Evolutionary conservation across 2,329 filamentous ascomycete genomes (phyloP), one percentile per base, ranked within the genome.

Genomic region (Aureobasidium sp.): DNA sequence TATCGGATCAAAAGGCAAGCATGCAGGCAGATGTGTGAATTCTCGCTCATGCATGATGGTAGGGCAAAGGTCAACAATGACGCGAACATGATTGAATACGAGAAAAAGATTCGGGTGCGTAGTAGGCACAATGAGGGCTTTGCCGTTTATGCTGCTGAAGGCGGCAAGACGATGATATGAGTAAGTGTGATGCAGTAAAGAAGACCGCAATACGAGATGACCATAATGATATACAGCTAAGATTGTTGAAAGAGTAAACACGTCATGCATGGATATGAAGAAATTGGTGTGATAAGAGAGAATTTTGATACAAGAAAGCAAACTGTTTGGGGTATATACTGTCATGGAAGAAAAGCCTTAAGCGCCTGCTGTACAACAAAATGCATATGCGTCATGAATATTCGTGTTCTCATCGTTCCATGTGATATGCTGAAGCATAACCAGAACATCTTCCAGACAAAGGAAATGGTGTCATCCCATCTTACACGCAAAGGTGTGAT

Each of bases 301-400:
- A 23, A 55, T 46, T 46, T 36, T 57, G 47, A 36, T 57, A 57
- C 23, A 57, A 57, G 15, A 42, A 42, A 29, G 4, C 27, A 46
- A n/a, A 46, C 53, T 57, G 53, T 36, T 44, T 20, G 34, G 52
- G 26, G 29, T 44, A 57, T 57, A 34, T 57, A 57, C 53, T 57
- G 53, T 57, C 41, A 41, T 57, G 2, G 29, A 48, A 15, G n/a
- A 58, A 58, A 58, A 29, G 15, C 26, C 51, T 42, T 17, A 42
- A 55, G 26, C 51, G 51, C 51, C 51, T 57, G 53, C 53, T 57
- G 37, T 44, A 57, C 29, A 58, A 58, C 8, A 39, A 58, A 39
- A 58, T 27, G 46, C 20, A 23, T n/a, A 37, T 48, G n/a, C 32
- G 20, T 47, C 55, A 27, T 58, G 10, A 39, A 39, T 58, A 8